Base-by-base conservation (phyloP, 2,329 filamentous ascomycete genomes). In the Trichoderma brevicompactum region DNA sequence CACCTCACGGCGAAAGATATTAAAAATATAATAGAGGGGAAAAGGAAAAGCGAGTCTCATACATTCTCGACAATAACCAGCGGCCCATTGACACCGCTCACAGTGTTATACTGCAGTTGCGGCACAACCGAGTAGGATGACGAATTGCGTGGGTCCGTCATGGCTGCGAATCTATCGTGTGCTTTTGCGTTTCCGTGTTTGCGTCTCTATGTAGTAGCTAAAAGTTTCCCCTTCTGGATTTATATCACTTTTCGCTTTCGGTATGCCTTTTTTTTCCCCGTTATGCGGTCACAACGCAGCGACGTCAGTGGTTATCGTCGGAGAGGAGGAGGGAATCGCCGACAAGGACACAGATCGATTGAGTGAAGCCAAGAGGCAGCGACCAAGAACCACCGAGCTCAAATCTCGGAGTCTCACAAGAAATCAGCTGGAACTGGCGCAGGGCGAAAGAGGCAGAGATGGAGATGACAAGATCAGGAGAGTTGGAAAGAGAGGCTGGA, bases 21-120 rank as follows among this genome's bases (percentile, higher is more conserved):
- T n/a, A 3, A 9, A 55, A 13, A 38, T 44, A 3, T 1, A 36
- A 34, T 6, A 23, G 8, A 44, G 28, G 5, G 34, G 1, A n/a
- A 61, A 55, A 19, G 9, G 15, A 34, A 19, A 1, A 19, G n/a
- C 15, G 7, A 61, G 52, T 48, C 9, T 40, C 74, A 50, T 79
- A 96, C 94, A 87, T 96, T 96, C 78, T 98, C 95, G 72, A 99
- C 87, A 76, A 99, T 94, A 77, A 99, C 95, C 80, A 99, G 87
- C 74, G 95, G 95, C 67, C 95, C 95, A 82, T 99, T 99, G 81
- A 99, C 90, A 83, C 94, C 94, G 76, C 93, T 92, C 77, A 99
- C 93, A 73, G 95, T 99, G 84, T 99, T 99, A 88, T 99, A 99
- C 75, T 91, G 89, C 81, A 98, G 80, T 74, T 85, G 81, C 67